These are phyloP conservation scores for Parietichytrium sp. DNA, from an alignment of 108 stramenopile genomes.

Conservation along the genomic window DNA sequence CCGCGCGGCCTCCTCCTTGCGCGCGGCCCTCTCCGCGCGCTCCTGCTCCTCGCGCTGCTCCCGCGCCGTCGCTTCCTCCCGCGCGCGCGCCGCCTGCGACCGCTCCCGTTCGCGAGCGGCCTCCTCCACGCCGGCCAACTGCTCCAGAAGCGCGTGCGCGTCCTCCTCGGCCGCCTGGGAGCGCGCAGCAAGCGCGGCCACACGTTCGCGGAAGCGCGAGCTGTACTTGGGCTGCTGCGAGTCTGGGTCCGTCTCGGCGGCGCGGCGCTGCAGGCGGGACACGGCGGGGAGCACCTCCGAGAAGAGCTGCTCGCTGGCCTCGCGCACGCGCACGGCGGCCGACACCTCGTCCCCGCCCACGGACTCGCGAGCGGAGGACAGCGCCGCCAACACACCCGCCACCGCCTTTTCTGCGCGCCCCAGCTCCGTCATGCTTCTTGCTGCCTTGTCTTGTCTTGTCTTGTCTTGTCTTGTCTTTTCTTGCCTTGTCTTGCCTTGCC, in stretches of 20 bases:
- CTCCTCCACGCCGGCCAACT: conserved; percentile 14
- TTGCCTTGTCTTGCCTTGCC: no score
- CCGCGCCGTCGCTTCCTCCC: neutral
- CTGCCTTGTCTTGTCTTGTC: no score
- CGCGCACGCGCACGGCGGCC: neutral
- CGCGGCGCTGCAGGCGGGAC: neutral
- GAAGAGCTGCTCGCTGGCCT: conserved; percentile 12
- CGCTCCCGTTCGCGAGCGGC: neutral
- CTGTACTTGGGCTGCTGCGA: conserved; percentile 26
- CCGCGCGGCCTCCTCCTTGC: conserved; percentile 24
- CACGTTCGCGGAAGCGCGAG: neutral
- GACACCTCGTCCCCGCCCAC: neutral
- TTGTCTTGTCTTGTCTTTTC: no score
- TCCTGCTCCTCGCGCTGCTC: neutral
- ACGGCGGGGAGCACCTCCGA: neutral
- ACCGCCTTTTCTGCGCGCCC: conserved; percentile 14
- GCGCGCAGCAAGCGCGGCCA: neutral
- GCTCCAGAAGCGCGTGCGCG: neutral
- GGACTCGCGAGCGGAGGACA: neutral
- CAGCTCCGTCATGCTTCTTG: conserved; percentile 22
- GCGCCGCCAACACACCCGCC: neutral
- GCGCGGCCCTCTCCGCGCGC: neutral
- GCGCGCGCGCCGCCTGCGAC: neutral
- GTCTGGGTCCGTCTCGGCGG: conserved; percentile 1
- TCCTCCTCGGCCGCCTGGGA: neutral